These are phyloP conservation scores for Mycena olivaceomarginata DNA, from an alignment of 768 basidiomycete species.

Conservation along the genomic window DNA sequence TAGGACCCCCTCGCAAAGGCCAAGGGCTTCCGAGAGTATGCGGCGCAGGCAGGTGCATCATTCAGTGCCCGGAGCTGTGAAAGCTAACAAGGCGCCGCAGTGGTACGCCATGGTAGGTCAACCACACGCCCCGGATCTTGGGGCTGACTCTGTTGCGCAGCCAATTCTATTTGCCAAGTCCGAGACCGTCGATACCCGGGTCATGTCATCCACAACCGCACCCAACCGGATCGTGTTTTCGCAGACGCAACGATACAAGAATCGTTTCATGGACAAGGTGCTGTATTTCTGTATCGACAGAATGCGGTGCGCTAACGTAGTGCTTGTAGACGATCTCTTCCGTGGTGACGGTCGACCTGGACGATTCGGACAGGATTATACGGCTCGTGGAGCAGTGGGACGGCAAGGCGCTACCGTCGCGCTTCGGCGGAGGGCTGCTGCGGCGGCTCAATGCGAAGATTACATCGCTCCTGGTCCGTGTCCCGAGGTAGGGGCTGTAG, in stretches of 20 bases:
- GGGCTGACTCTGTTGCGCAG: slow-evolving; percentile 55
- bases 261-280: slow-evolving; percentile 70
- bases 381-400: slow-evolving; percentile 77
- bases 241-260: slow-evolving; percentile 78
- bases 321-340: slow-evolving; percentile 71
- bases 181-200: slow-evolving; percentile 67
- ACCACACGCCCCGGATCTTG: not conserved
- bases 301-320: not conserved
- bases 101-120: slow-evolving; percentile 59
- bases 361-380: slow-evolving; percentile 78
- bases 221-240: slow-evolving; percentile 79
- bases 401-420: slow-evolving; percentile 70
- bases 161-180: slow-evolving; percentile 73
- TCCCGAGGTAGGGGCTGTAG: slow-evolving; percentile 54
- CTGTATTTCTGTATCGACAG: not conserved
- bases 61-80: not conserved
- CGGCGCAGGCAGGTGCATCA: slow-evolving; percentile 67
- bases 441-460: slow-evolving; percentile 71
- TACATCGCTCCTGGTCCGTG: slow-evolving; percentile 70
- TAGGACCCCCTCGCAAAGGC: slow-evolving; percentile 72
- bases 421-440: slow-evolving; percentile 68
- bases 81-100: slow-evolving; percentile 46
- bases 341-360: slow-evolving; percentile 77
- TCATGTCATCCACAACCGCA: slow-evolving; percentile 74
- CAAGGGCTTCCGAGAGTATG: slow-evolving; percentile 70